phyloP scores from a whole-genome alignment of 1,284 basidiomycete genomes.

The Wolfiporia cocos region DNA sequence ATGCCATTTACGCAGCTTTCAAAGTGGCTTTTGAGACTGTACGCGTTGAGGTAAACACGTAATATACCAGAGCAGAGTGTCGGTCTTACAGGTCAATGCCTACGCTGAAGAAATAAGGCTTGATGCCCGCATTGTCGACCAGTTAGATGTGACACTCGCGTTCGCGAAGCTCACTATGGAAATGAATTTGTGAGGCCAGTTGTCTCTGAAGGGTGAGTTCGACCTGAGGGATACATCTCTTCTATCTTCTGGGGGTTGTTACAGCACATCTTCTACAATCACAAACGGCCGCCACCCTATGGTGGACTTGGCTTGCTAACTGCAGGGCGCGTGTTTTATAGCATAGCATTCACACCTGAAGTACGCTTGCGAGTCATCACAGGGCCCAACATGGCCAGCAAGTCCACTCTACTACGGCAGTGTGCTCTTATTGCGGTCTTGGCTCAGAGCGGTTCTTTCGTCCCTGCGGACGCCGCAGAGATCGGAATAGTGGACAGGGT shows the following conservation, averaged over 20 bases:
- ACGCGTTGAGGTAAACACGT: constrained; percentile 58
- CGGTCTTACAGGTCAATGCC: constrained; percentile 52
- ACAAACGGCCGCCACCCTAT: constrained; percentile 88
- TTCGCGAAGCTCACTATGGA: constrained; percentile 85
- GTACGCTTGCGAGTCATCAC: constrained; percentile 80
- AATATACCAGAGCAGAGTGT: not conserved
- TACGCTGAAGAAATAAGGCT: constrained; percentile 51
- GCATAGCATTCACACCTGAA: constrained; percentile 52
- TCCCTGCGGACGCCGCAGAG: constrained; percentile 77
- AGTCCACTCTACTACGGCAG: constrained; percentile 91
- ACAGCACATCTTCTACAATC: too few relatives aligned
- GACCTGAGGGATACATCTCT: too few relatives aligned
- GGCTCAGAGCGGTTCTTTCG: constrained; percentile 90
- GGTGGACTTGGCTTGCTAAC: constrained; percentile 85
- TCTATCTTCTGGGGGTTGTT: constrained; percentile 7
- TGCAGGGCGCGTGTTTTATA: constrained; percentile 78
- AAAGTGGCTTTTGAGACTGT: constrained; percentile 66
- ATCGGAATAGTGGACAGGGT: constrained; percentile 89
- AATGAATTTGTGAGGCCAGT: constrained; percentile 72
- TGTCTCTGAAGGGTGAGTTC: constrained; percentile 63
- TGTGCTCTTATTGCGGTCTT: constrained; percentile 87
- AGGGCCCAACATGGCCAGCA: constrained; percentile 96
- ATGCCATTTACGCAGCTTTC: constrained; percentile 53
- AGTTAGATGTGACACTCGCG: constrained; percentile 80
- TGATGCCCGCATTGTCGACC: constrained; percentile 82